Evolutionary conservation across 139 green algal species (phyloP).

Genomic region (Gonium pectorale): DNA sequence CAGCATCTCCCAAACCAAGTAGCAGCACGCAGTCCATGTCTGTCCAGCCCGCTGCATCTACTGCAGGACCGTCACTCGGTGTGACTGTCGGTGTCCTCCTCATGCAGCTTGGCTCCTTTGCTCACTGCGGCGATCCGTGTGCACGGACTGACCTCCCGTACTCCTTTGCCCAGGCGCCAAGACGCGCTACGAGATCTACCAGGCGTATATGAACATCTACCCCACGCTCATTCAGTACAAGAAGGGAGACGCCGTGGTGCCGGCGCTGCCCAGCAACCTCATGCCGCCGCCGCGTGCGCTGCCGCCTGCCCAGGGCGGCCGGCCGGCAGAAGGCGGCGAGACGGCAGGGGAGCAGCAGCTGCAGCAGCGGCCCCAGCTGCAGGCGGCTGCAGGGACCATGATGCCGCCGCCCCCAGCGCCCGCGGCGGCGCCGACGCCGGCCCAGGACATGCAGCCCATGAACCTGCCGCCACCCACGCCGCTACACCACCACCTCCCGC

Average conservation of each 20-base stretch:
- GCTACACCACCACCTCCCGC: slow-evolving; percentile 42
- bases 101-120: too few species aligned
- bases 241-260: slow-evolving; percentile 77
- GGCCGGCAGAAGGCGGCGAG: neutral
- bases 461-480: slow-evolving; percentile 33
- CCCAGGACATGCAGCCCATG: slow-evolving; percentile 4
- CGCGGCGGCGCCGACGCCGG: neutral
- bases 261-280: slow-evolving; percentile 26
- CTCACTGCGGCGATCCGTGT: too few species aligned
- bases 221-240: slow-evolving; percentile 92
- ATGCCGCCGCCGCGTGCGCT: slow-evolving; percentile 18
- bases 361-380: neutral
- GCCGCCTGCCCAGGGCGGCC: neutral
- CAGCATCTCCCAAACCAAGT: too few species aligned
- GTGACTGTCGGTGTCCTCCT: too few species aligned
- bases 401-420: slow-evolving; percentile 41
- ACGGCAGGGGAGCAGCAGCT: neutral
- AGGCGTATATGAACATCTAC: slow-evolving; percentile 99
- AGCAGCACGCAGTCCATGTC: too few species aligned
- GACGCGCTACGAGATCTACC: slow-evolving; percentile 96
- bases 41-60: too few species aligned
- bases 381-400: slow-evolving; percentile 1
- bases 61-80: too few species aligned
- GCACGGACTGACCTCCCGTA: too few species aligned
- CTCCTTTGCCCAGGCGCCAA: slow-evolving; percentile 93